Base-by-base conservation (phyloP, 73 alveolate genomes). In the Paramecium biaurelia region DNA sequence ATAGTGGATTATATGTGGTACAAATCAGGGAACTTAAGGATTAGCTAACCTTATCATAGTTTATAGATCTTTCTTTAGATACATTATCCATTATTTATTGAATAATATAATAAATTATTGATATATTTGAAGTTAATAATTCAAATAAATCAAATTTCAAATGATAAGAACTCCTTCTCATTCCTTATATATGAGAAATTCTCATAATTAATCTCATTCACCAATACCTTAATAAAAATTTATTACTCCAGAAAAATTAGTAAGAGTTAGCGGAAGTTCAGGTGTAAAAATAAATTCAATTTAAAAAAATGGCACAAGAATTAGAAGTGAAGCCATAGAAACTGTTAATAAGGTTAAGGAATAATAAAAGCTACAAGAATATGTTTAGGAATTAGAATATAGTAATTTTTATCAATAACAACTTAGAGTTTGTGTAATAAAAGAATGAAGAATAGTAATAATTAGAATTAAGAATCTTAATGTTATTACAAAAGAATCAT, bases 1-100 rank as follows among this genome's bases (percentile, higher is more conserved):
- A 86, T 96, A 96, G 93, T 96, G 98, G 98, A 92, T 95, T 28
- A 86, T 92, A 12, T 94, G 97, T 97, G 93, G 95, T n/a, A 59
- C 85, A 3, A 35, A 63, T 21, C 95, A 98, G 99, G 97, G 98
- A 14, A 95, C 89, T n/a, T 72, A 95, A 24, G 98, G 97, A 1
- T 93, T 38, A 41, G 92, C 92, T 86, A 94, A 92, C 56, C 93
- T 95, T 15, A 42, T 21, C 8, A 68, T 68, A 15, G 86, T 30
- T 70, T 15, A 14, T 30, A 30, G 86, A 70, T 70, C 15, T 70
- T 32, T 23, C 37, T 12, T 28, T 24, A 35, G 0, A 20, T 10
- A 49, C 86, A 14, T 70, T 70, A 35, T 70, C 63, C 14, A 70
- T 74, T 37, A 37, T 34, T 37, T 37, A 30, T 32, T 67, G 24